phyloP scores from a whole-genome alignment of 2,329 filamentous ascomycete genomes.

The Exophiala sp. region DNA sequence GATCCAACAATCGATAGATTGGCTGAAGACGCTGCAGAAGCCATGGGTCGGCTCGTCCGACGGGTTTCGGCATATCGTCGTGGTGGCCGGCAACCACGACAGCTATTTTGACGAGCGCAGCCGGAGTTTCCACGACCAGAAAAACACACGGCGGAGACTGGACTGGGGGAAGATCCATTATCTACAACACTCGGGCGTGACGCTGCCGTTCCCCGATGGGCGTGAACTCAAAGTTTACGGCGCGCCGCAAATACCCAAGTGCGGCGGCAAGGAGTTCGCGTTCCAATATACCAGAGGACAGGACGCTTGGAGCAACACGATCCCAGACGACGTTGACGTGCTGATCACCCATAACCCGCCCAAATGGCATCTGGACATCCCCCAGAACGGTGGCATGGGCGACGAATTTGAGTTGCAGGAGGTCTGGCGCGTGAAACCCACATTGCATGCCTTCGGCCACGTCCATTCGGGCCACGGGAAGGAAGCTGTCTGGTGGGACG shows the following conservation, averaged over 20 bases:
- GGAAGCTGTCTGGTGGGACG: conserved; percentile 68
- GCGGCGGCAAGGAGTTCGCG: conserved; percentile 65
- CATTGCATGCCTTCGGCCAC: conserved; percentile 78
- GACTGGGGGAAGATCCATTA: conserved; percentile 67
- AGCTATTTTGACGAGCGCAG: conserved; percentile 69
- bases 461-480: conserved; percentile 69
- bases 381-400: conserved; percentile 55
- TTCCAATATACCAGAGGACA: conserved; percentile 65
- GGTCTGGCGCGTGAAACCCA: conserved; percentile 66
- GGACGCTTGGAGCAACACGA: conserved; percentile 65
- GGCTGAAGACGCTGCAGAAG: conserved; percentile 57
- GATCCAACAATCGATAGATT: conserved; percentile 78
- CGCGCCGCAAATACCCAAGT: conserved; percentile 69
- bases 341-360: conserved; percentile 78
- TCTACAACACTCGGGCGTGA: conserved; percentile 62
- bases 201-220: conserved; percentile 55
- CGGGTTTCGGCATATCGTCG: conserved; percentile 72
- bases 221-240: conserved; percentile 69
- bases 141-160: conserved; percentile 46
- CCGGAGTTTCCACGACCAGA: conserved; percentile 51
- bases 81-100: conserved; percentile 86
- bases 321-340: conserved; percentile 69
- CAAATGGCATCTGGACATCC: conserved; percentile 58
- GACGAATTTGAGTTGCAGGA: conserved; percentile 66
- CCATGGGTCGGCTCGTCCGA: conserved; percentile 25